Conservation (phyloP, 2,329 filamentous ascomycete species). For the Colletotrichum acutatum region DNA sequence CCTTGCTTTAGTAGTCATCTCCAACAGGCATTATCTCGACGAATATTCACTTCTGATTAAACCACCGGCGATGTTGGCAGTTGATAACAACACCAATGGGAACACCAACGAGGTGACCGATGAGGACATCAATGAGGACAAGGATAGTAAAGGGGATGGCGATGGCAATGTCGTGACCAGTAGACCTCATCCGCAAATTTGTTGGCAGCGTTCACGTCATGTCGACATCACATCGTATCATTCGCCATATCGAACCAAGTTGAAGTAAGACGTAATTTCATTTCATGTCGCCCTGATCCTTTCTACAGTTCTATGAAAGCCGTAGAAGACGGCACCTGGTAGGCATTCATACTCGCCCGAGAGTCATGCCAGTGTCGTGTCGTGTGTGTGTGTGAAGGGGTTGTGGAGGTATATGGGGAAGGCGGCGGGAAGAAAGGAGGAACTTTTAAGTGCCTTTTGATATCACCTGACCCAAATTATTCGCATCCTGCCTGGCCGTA, state of each 20-base stretch:
- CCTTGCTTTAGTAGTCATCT: too few relatives aligned
- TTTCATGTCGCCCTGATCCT: slow-evolving; percentile 38
- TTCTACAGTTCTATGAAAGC: slow-evolving; percentile 39
- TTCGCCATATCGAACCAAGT: background rate
- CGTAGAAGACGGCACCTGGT: slow-evolving; percentile 34
- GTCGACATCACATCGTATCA: background rate
- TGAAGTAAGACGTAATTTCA: slow-evolving; percentile 38
- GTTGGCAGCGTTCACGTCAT: too few relatives aligned
- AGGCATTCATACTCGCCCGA: slow-evolving; percentile 32
- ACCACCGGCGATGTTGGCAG: too few relatives aligned
- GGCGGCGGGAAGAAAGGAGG: slow-evolving; percentile 35
- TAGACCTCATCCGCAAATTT: too few relatives aligned
- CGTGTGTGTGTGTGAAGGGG: slow-evolving; percentile 26
- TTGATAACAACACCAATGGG: too few relatives aligned
- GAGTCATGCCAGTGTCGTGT: slow-evolving; percentile 32
- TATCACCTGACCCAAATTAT: slow-evolving; percentile 37
- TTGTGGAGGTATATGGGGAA: slow-evolving; percentile 33
- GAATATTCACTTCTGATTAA: too few relatives aligned
- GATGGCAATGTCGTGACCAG: too few relatives aligned
- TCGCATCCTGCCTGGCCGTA: slow-evolving; percentile 36
- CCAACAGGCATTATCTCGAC: too few relatives aligned
- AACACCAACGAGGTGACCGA: too few relatives aligned
- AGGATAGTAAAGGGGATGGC: too few relatives aligned
- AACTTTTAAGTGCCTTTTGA: slow-evolving; percentile 38
- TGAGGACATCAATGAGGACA: too few relatives aligned